phyloP scores from a whole-genome alignment of 2,329 filamentous ascomycete genomes.

The Phoma sp. region DNA sequence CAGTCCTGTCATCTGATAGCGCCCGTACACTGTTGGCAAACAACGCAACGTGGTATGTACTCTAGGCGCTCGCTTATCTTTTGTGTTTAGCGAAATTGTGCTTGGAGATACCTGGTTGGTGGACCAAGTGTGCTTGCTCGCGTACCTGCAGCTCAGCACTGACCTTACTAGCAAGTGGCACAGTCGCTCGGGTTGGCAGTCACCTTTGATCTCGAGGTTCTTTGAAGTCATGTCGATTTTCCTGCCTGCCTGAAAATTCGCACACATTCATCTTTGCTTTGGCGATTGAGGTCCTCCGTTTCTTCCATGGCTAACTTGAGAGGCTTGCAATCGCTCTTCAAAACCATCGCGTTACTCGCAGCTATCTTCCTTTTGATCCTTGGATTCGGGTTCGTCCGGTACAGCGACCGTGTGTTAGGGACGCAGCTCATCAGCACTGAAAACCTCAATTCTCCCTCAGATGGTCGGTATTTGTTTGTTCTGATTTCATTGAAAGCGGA shows the following conservation, averaged over 20 bases:
- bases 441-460: slow-evolving; percentile 1
- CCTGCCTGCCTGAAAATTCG: neutral
- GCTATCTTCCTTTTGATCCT: slow-evolving; percentile 18
- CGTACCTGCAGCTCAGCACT: slow-evolving; percentile 1
- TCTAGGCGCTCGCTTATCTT: slow-evolving; percentile 7
- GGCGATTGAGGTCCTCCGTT: neutral
- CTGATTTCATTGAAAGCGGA: neutral
- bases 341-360: slow-evolving; percentile 19
- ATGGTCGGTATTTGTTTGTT: slow-evolving; percentile 3
- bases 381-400: slow-evolving; percentile 15
- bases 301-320: slow-evolving; percentile 17
- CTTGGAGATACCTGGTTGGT: slow-evolving; percentile 3
- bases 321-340: slow-evolving; percentile 21
- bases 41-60: neutral
- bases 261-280: neutral
- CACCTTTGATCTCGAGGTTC: neutral
- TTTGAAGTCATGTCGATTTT: neutral
- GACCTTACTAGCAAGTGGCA: slow-evolving; percentile 4
- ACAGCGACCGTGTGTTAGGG: slow-evolving; percentile 13
- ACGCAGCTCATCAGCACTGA: slow-evolving; percentile 8
- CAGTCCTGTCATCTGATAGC: neutral
- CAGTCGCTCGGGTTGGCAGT: slow-evolving; percentile 1
- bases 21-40: neutral
- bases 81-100: slow-evolving; percentile 8
- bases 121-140: slow-evolving; percentile 7